phyloP scores from a whole-genome alignment of 805 yeast genomes.

The Candida incommunis region DNA sequence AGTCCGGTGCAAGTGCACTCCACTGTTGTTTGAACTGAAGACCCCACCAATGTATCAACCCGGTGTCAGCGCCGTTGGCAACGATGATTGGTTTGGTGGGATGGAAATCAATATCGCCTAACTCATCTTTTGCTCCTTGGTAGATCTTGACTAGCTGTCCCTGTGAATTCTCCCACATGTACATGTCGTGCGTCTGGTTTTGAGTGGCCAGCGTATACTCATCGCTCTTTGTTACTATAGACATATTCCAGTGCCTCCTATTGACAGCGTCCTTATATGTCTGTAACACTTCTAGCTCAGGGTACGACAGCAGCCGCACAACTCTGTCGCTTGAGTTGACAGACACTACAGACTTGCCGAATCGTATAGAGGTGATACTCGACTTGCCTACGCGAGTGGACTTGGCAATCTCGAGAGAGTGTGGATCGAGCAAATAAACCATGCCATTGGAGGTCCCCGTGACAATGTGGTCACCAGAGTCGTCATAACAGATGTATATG shows the following conservation, averaged over 20 bases:
- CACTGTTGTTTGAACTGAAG: slow-evolving; percentile 77
- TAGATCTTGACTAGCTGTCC: slow-evolving; percentile 81
- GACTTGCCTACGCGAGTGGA: slow-evolving; percentile 48
- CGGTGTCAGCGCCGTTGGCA: slow-evolving; percentile 76
- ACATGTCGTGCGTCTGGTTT: slow-evolving; percentile 79
- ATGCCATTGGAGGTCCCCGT: slow-evolving; percentile 76
- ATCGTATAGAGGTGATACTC: slow-evolving; percentile 63
- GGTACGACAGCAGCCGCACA: slow-evolving; percentile 18
- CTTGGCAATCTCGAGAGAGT: slow-evolving; percentile 24
- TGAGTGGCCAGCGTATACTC: slow-evolving; percentile 83
- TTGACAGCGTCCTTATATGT: slow-evolving; percentile 85
- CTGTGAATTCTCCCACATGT: slow-evolving; percentile 82
- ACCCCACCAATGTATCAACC: slow-evolving; percentile 71
- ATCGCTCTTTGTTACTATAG: slow-evolving; percentile 55
- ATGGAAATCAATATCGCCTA: slow-evolving; percentile 81
- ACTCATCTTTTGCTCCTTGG: slow-evolving; percentile 83
- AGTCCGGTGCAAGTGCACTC: slow-evolving; percentile 95
- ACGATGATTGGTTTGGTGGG: slow-evolving; percentile 56
- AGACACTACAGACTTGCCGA: slow-evolving; percentile 31
- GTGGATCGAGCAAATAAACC: slow-evolving; percentile 33
- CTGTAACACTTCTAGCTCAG: slow-evolving; percentile 52
- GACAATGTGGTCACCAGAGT: slow-evolving; percentile 40
- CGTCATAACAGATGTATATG: slow-evolving; percentile 36
- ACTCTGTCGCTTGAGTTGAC: slow-evolving; percentile 20
- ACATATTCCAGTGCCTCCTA: slow-evolving; percentile 75